A percentile compares a stretch with the other conserved stretches of the same genome.
These are phyloP conservation scores for Auricularia sp. DNA, from an alignment of 768 basidiomycete species.

Conservation along the genomic window DNA sequence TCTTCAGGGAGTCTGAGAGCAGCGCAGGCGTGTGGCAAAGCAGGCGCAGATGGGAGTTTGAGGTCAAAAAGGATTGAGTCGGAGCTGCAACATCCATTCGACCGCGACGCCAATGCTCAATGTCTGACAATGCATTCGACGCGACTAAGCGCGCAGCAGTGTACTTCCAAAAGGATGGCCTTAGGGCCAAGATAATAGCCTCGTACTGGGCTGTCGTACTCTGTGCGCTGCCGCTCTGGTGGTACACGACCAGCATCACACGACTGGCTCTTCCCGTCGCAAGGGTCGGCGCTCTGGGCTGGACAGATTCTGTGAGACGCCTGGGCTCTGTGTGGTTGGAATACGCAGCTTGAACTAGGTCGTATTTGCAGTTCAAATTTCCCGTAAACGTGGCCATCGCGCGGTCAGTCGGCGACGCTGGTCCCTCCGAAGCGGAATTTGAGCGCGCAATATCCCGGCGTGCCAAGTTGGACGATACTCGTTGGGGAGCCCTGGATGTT, in stretches of 20 bases:
- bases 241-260: conserved; percentile 84
- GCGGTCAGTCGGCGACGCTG: not conserved
- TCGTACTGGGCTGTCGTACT: conserved; percentile 75
- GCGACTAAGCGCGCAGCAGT: not conserved
- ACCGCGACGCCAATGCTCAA: not conserved
- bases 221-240: conserved; percentile 84
- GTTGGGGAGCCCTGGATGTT: not conserved
- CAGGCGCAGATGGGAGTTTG: not conserved
- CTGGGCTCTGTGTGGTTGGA: not conserved
- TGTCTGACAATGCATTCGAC: not conserved
- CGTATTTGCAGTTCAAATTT: not conserved
- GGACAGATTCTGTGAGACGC: not conserved
- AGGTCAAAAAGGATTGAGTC: not conserved
- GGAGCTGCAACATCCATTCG: not conserved
- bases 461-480: not conserved
- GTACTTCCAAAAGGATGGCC: conserved; percentile 10
- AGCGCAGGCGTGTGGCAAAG: not conserved
- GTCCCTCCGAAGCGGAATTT: not conserved
- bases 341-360: not conserved
- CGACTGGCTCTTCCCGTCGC: conserved; percentile 60
- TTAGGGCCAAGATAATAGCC: conserved; percentile 51
- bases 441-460: not conserved
- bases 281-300: conserved; percentile 44
- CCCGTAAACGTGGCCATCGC: not conserved
- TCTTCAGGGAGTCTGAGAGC: too few species aligned